These are phyloP conservation scores for Hemisphaericaspora lyxosophila DNA, from an alignment of 1,139 yeast species.

Conservation along the genomic window DNA sequence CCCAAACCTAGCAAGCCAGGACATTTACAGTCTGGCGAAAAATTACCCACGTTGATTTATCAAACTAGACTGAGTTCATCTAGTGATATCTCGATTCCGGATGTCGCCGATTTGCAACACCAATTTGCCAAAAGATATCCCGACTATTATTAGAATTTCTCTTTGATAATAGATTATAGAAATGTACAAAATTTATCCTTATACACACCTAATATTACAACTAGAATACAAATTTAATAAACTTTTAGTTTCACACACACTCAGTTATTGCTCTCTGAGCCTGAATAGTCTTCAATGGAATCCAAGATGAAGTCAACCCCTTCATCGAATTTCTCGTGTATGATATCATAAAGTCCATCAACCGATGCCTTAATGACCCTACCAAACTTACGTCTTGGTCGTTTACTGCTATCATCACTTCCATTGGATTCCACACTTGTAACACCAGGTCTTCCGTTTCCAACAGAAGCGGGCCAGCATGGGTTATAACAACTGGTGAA, in stretches of 20 bases:
- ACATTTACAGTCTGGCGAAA: constrained; percentile 42
- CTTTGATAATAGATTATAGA: too few relatives aligned
- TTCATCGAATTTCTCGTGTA: constrained; percentile 82
- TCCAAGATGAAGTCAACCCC: constrained; percentile 81
- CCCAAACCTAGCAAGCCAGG: constrained; percentile 64
- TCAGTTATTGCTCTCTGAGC: constrained; percentile 21
- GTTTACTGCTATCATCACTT: constrained; percentile 49
- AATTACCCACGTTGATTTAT: constrained; percentile 6
- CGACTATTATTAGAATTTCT: constrained; percentile 49
- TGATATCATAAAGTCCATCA: constrained; percentile 74
- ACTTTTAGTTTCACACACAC: neutral
- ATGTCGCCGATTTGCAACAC: constrained; percentile 55
- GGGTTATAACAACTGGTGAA: constrained; percentile 74
- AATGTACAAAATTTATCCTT: too few relatives aligned
- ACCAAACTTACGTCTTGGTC: constrained; percentile 89
- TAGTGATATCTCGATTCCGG: constrained; percentile 50
- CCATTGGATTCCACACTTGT: constrained; percentile 20
- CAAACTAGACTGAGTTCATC: constrained; percentile 34
- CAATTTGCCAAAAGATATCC: constrained; percentile 57
- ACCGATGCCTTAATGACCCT: constrained; percentile 72
- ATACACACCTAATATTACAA: neutral
- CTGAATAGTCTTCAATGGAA: constrained; percentile 56
- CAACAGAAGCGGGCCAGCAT: constrained; percentile 66
- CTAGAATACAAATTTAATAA: constrained; percentile 1
- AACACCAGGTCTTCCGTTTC: constrained; percentile 20